Evolutionary conservation across 78 protist species (phyloP).

Genomic region (Polysphondylium violaceum): DNA sequence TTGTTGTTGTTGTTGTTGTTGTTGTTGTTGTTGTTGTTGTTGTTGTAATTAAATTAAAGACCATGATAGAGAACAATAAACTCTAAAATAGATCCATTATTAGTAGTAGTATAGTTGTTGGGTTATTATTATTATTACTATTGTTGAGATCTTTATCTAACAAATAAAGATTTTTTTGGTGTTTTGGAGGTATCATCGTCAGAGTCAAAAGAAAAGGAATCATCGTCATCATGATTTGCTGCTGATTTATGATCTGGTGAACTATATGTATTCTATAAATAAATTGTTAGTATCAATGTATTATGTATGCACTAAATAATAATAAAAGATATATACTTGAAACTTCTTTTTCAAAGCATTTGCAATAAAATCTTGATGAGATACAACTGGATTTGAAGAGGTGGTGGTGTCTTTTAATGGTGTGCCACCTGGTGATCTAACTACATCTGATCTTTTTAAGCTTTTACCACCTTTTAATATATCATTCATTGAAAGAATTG

Average conservation of each 20-base stretch:
- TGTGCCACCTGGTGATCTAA: slow-evolving; percentile 52
- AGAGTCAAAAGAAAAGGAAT: too few relatives aligned
- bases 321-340: neutral
- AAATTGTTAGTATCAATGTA: neutral
- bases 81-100: too few relatives aligned
- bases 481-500: slow-evolving; percentile 14
- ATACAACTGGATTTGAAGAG: neutral
- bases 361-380: slow-evolving; percentile 44
- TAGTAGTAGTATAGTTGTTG: too few relatives aligned
- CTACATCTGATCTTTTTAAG: slow-evolving; percentile 29
- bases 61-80: too few relatives aligned
- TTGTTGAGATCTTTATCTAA: too few relatives aligned
- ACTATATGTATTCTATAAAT: slow-evolving; percentile 8
- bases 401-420: slow-evolving; percentile 30
- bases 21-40: too few relatives aligned
- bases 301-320: neutral
- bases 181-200: too few relatives aligned
- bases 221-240: too few relatives aligned
- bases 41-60: too few relatives aligned
- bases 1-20: too few relatives aligned
- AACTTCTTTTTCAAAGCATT: slow-evolving; percentile 31
- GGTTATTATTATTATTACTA: too few relatives aligned
- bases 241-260: slow-evolving; percentile 7
- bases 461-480: neutral
- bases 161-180: too few relatives aligned